These are phyloP conservation scores for Cladorrhinum sp. DNA, from an alignment of 2,329 filamentous ascomycete genomes.

Conservation along the genomic window DNA sequence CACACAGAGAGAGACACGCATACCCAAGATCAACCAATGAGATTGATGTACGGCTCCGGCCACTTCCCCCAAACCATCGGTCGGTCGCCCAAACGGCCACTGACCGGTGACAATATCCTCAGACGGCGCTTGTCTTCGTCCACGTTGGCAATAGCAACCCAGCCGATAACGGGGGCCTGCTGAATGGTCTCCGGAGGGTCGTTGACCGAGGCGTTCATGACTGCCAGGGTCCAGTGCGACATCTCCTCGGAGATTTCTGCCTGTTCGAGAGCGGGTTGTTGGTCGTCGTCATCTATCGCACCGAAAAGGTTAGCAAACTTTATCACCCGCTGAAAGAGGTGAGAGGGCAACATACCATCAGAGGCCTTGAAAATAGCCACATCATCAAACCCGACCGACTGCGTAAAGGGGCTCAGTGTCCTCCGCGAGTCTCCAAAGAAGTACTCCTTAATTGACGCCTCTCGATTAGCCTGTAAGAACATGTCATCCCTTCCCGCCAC, in stretches of 20 bases:
- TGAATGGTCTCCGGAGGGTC: conserved; percentile 71
- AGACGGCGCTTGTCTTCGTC: conserved; percentile 80
- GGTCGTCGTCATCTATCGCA: conserved; percentile 28
- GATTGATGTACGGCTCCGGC: conserved; percentile 79
- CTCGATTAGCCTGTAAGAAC: conserved; percentile 71
- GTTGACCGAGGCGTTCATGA: conserved; percentile 71
- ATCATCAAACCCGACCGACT: conserved; percentile 74
- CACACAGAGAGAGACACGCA: too few species aligned
- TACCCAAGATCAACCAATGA: conserved; percentile 62
- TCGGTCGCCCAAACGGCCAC: conserved; percentile 72
- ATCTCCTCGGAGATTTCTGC: conserved; percentile 65
- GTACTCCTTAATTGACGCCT: conserved; percentile 81
- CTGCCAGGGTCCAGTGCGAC: conserved; percentile 77
- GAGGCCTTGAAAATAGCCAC: conserved; percentile 70
- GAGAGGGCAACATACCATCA: conserved; percentile 46
- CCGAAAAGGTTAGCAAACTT: conserved; percentile 7
- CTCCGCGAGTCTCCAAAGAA: conserved; percentile 83
- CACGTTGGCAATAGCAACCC: conserved; percentile 87
- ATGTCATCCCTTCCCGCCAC: conserved; percentile 71
- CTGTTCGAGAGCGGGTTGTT: conserved; percentile 51
- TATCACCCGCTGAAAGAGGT: not conserved
- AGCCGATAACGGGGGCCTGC: conserved; percentile 83
- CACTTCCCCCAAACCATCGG: conserved; percentile 82
- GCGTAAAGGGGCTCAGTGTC: conserved; percentile 81
- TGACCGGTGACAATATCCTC: conserved; percentile 78